Evolutionary conservation across 768 basidiomycete genomes (phyloP).

Genomic region (Tubosaeta sp.): DNA sequence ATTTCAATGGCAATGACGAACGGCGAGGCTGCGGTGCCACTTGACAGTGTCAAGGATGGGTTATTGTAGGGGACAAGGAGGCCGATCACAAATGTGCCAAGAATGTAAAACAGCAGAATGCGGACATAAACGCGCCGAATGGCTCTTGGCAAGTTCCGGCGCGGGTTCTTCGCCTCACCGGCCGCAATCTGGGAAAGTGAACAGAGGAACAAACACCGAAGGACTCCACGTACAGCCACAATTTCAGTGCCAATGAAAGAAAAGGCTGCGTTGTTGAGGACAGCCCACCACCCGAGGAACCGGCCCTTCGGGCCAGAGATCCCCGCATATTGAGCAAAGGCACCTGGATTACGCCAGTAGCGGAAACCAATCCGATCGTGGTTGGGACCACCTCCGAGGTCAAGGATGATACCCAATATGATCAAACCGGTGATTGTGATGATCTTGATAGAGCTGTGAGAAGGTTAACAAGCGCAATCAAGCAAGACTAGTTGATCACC

Average conservation of each 20-base stretch:
- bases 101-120: slow-evolving; percentile 78
- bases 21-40: slow-evolving; percentile 68
- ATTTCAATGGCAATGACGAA: slow-evolving; percentile 87
- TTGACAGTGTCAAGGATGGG: slow-evolving; percentile 42
- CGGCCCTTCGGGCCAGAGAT: slow-evolving; percentile 68
- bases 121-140: slow-evolving; percentile 65
- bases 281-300: slow-evolving; percentile 70
- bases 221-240: slow-evolving; percentile 61
- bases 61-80: slow-evolving; percentile 76
- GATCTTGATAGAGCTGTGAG: slow-evolving; percentile 74
- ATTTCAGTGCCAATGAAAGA: slow-evolving; percentile 94
- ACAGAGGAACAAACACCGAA: background rate
- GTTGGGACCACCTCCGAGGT: slow-evolving; percentile 84
- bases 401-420: slow-evolving; percentile 68
- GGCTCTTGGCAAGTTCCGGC: slow-evolving; percentile 54
- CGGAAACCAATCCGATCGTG: slow-evolving; percentile 59
- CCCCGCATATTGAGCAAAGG: slow-evolving; percentile 68
- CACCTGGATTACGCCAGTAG: slow-evolving; percentile 87
- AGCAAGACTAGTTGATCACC: background rate
- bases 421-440: slow-evolving; percentile 72
- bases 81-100: slow-evolving; percentile 71
- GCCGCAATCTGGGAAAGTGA: slow-evolving; percentile 61
- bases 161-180: slow-evolving; percentile 88
- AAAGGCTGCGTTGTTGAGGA: slow-evolving; percentile 86
- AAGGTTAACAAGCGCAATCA: background rate